Evolutionary conservation across 352 stramenopile species (phyloP), one percentile per base, ranked within the genome.

Genomic region (Phytopythium ostracodes): DNA sequence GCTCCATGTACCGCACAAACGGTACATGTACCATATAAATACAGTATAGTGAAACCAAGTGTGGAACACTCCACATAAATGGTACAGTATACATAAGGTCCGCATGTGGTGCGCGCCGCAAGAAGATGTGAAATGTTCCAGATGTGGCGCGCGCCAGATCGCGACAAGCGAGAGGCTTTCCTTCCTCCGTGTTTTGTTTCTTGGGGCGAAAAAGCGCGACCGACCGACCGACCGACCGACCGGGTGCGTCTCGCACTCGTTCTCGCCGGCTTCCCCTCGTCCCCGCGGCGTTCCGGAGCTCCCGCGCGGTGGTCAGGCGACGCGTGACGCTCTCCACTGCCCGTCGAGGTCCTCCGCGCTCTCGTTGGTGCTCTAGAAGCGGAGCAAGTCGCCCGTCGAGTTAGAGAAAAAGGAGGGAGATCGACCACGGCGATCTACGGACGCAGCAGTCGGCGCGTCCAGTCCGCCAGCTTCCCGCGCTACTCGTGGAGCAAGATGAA

Each of bases 401-500:
- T 22, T 0, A 20, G n/a, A 1, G 6, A 17, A 2, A 20, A n/a
- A 8, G 6, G 8, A 44, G 40, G 3, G 3, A 10, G 43, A 15
- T 6, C 25, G 47, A 54, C 47, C 53, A 59, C 53, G 53, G 38
- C 35, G 64, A 77, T 54, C 54, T 69, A 63, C 61, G 64, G 54
- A 67, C 72, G 43, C 49, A 62, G 56, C 40, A 54, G 57, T 29
- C 67, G 66, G 24, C 60, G 59, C 47, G 22, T 51, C 5, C 56
- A 62, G 31, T 43, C 44, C 57, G n/a, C 12, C 10, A 44, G 44
- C 44, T 56, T 49, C 61, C 60, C 67, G 42, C 62, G 60, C 20
- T 78, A 73, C 63, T 76, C 65, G 60, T 78, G 73, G 73, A 81
- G 70, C 61, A 59, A 53, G 63, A 95, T 95, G 87, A 95, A 92